These are phyloP conservation scores for Phytophthora nicotianae DNA, from an alignment of 352 stramenopile species.

Conservation along the genomic window DNA sequence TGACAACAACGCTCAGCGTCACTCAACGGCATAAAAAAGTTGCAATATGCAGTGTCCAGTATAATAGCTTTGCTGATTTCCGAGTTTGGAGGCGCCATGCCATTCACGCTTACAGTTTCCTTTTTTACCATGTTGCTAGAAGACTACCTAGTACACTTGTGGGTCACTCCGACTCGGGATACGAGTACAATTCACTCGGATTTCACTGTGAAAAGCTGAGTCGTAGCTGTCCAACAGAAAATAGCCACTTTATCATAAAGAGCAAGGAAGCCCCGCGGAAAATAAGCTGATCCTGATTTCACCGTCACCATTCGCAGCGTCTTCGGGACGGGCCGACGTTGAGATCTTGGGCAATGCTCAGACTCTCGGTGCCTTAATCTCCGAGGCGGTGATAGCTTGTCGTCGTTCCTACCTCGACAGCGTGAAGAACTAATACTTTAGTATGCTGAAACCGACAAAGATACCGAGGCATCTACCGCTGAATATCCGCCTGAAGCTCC, in stretches of 20 bases:
- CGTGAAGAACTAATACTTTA: too few relatives aligned
- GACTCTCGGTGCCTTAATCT: too few relatives aligned
- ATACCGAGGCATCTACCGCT: constrained; percentile 9
- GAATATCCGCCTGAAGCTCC: not conserved
- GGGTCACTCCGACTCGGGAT: too few relatives aligned
- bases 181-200: too few relatives aligned
- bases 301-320: constrained; percentile 8
- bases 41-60: constrained; percentile 5
- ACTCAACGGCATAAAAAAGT: constrained; percentile 1
- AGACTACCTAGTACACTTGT: too few relatives aligned
- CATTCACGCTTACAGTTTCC: too few relatives aligned
- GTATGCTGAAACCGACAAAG: too few relatives aligned
- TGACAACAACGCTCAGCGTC: not conserved
- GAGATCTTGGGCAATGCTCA: constrained; percentile 3
- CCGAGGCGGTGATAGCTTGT: too few relatives aligned
- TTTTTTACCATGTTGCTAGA: too few relatives aligned
- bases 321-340: constrained; percentile 1
- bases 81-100: not conserved
- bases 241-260: constrained; percentile 14
- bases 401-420: too few relatives aligned
- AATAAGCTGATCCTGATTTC: constrained; percentile 18
- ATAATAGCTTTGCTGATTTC: not conserved
- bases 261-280: constrained; percentile 23
- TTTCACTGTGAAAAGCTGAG: too few relatives aligned
- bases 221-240: constrained; percentile 23